A percentile compares a stretch with the other conserved stretches of the same genome.
These are phyloP conservation scores for Claviceps spartinae DNA, from an alignment of 2,329 filamentous ascomycete species.

Conservation along the genomic window DNA sequence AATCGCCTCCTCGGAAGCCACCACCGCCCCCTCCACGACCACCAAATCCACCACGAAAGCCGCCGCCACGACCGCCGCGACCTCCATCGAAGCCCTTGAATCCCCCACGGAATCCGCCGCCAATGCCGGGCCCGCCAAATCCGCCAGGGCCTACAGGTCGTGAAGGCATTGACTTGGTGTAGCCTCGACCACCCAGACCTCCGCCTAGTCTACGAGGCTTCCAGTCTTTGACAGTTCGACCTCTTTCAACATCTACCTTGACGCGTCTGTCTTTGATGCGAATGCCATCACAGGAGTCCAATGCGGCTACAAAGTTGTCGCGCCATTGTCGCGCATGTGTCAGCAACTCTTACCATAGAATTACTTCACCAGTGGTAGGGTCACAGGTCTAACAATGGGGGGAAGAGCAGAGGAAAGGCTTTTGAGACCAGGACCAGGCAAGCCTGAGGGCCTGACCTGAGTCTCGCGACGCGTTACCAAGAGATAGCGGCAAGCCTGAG, in stretches of 20 bases:
- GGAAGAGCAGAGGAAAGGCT: constrained; percentile 10
- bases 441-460: constrained; percentile 39
- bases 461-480: constrained; percentile 30
- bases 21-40: constrained; percentile 43
- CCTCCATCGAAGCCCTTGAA: constrained; percentile 32
- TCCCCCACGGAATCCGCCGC: constrained; percentile 31
- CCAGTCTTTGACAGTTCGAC: constrained; percentile 88
- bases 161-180: constrained; percentile 67
- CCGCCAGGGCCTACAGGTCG: constrained; percentile 54
- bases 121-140: constrained; percentile 40
- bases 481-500: constrained; percentile 29
- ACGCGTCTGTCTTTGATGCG: constrained; percentile 86
- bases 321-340: constrained; percentile 46
- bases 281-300: constrained; percentile 74
- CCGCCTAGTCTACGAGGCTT: constrained; percentile 82
- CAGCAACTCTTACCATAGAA: constrained; percentile 50
- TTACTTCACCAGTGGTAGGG: constrained; percentile 4
- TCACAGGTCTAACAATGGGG: neutral
- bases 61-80: constrained; percentile 27
- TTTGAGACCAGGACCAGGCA: constrained; percentile 30
- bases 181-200: constrained; percentile 81
- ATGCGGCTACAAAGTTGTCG: constrained; percentile 61
- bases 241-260: constrained; percentile 90
- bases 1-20: constrained; percentile 34
- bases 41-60: constrained; percentile 26